Conservation (phyloP, 495 filamentous ascomycete genomes). For the Penicillium crystallinum region DNA sequence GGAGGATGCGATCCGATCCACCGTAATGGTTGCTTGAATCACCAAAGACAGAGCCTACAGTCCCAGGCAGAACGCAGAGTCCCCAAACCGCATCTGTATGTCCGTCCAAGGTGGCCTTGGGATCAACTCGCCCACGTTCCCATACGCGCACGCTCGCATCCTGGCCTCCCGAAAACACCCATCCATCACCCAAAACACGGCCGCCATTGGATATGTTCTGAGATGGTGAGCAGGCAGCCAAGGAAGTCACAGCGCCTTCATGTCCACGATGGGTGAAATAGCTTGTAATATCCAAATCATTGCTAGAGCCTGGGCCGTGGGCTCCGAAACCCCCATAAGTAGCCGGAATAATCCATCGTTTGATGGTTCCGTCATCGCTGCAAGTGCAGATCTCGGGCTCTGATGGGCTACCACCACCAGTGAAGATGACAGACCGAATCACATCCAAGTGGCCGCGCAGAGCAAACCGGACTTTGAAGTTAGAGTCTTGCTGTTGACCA, state of each 20-base stretch:
- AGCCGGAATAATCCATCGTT: slow-evolving; percentile 90
- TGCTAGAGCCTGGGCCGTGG: slow-evolving; percentile 46
- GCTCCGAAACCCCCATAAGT: slow-evolving; percentile 59
- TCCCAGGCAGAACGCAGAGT: slow-evolving; percentile 86
- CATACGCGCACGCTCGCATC: slow-evolving; percentile 90
- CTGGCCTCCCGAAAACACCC: slow-evolving; percentile 96
- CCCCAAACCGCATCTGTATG: slow-evolving; percentile 96
- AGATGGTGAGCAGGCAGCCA: slow-evolving; percentile 79
- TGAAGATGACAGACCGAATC: slow-evolving; percentile 90
- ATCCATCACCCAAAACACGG: slow-evolving; percentile 79
- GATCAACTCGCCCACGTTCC: slow-evolving; percentile 89
- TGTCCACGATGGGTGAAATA: slow-evolving; percentile 96
- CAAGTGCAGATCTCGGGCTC: slow-evolving; percentile 96
- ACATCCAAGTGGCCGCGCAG: slow-evolving; percentile 90
- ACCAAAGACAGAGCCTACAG: slow-evolving; percentile 72
- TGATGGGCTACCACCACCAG: slow-evolving; percentile 85
- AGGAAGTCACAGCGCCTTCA: slow-evolving; percentile 76
- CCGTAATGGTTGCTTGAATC: slow-evolving; percentile 62
- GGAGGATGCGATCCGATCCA: slow-evolving; percentile 72
- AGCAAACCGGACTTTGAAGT: slow-evolving; percentile 90
- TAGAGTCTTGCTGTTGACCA: slow-evolving; percentile 51
- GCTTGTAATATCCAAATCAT: slow-evolving; percentile 82
- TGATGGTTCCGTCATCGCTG: slow-evolving; percentile 91
- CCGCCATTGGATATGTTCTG: slow-evolving; percentile 86
- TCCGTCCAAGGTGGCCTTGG: slow-evolving; percentile 89